These are phyloP conservation scores for Pontederia paniculata DNA, from an alignment of 176 grass and related monocot genomes.

Conservation along the genomic window DNA sequence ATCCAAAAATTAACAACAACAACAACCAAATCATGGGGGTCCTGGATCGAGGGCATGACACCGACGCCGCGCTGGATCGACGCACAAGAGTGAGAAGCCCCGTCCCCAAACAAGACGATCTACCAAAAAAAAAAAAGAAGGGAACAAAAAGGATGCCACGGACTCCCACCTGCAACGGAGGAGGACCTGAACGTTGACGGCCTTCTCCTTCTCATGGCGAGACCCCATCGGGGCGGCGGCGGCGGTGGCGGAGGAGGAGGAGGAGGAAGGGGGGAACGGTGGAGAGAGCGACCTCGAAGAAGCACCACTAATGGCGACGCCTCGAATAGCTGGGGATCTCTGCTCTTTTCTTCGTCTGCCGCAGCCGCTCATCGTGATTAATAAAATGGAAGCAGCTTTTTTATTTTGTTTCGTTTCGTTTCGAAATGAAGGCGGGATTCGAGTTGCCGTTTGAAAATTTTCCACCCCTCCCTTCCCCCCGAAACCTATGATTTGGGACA, in stretches of 20 bases:
- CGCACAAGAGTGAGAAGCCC: not conserved
- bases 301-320: slow-evolving; percentile 2
- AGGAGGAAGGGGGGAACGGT: not conserved
- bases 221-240: slow-evolving; percentile 42
- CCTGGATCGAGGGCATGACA: not conserved
- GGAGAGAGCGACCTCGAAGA: not conserved
- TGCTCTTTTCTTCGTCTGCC: no score
- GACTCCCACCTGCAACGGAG: slow-evolving; percentile 78
- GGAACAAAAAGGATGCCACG: not conserved
- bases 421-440: no score
- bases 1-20: not conserved
- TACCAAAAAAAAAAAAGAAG: no score
- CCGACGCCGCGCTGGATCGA: not conserved
- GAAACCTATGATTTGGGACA: no score
- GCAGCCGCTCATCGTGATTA: no score
- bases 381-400: no score
- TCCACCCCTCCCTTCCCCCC: no score
- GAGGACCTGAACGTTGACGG: slow-evolving; percentile 94
- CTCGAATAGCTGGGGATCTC: no score
- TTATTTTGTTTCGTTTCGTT: no score
- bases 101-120: slow-evolving; percentile 1
- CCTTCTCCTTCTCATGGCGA: slow-evolving; percentile 91
- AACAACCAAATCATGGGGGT: not conserved
- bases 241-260: no score
- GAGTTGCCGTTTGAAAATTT: no score